Evolutionary conservation across 2,329 filamentous ascomycete genomes (phyloP), one percentile per base, ranked within the genome.

Genomic region (Cladosporium sp.): DNA sequence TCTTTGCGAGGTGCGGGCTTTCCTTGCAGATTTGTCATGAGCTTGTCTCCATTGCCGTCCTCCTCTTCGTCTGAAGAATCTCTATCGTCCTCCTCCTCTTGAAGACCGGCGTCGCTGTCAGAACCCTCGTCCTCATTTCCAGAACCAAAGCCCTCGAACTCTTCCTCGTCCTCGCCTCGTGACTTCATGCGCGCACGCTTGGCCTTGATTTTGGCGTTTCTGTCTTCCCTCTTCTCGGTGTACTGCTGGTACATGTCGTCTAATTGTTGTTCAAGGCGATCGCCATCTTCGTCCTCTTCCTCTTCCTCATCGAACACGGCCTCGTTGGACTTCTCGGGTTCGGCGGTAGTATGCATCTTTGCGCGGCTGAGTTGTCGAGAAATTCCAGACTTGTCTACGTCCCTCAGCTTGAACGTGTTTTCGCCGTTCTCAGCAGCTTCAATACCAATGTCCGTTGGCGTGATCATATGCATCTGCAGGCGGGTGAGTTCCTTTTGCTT

Each of bases 381-480:
- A 3, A 83, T 85, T 41, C 84, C 82, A 15, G 83, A 81, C 66
- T 88, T 87, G 65, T 96, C 89, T 38, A 95, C 80, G 7, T 83
- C 74, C 68, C 90, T 95, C 41, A 97, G 78, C 2, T 83, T 83
- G 67, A 99, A 99, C 76, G 96, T 93, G 22, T 88, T 77, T 40
- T 89, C 64, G 15, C 59, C 57, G 12, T 89, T 91, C 43, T 81
- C 69, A 92, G 89, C 65, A 51, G 64, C 64, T 36, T 67, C 93
- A 73, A 95, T 81, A 63, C 93, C 93, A 56, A 99, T 96, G 57
- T 99, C 93, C 77, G 89, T 93, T 7, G 93, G 93, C 1, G 90
- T 88, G 2, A 85, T 86, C 93, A 99, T 99, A 72, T 96, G 86
- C 75, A 99, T 83, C 70, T 99, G 93, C 86, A 99, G 86, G 29